A percentile compares a stretch with the other conserved stretches of the same genome.
These are phyloP conservation scores for Thuja plicata DNA, from an alignment of 83 land plant genomes.

Conservation along the genomic window DNA sequence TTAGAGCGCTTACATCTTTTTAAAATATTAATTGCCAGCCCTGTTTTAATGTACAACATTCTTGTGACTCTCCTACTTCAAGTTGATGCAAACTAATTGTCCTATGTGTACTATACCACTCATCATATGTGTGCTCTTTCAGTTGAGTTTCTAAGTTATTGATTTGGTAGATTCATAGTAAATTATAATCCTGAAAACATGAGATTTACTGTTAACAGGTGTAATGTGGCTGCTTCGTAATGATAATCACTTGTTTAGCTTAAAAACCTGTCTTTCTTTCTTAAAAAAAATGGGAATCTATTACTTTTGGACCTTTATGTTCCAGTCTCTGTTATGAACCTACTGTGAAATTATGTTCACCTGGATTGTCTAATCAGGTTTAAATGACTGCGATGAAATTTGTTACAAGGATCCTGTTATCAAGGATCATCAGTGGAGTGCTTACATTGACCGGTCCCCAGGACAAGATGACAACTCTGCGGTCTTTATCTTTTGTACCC, in stretches of 20 bases:
- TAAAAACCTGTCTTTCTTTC: neutral
- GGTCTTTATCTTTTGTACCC: slow-evolving; percentile 24
- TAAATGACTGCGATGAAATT: slow-evolving; percentile 58
- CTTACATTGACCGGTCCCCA: slow-evolving; percentile 82
- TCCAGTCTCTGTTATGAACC: neutral
- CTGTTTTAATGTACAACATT: neutral
- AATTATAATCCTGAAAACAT: neutral
- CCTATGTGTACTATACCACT: neutral
- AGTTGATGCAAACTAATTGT: neutral
- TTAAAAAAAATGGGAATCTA: neutral
- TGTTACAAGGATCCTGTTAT: slow-evolving; percentile 82
- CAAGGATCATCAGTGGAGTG: slow-evolving; percentile 74
- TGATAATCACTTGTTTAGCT: neutral
- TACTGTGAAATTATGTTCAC: neutral
- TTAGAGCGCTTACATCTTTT: neutral
- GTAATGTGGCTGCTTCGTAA: neutral
- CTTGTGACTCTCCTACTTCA: neutral
- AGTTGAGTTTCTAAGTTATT: neutral
- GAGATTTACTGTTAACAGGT: neutral
- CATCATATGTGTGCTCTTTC: neutral
- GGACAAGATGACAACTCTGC: slow-evolving; percentile 51
- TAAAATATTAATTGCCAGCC: neutral
- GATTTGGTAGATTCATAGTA: neutral
- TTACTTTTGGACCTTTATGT: neutral
- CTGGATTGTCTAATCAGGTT: slow-evolving; percentile 32